phyloP scores from a whole-genome alignment of 352 stramenopile species.

The Pythium phragmiticola region DNA sequence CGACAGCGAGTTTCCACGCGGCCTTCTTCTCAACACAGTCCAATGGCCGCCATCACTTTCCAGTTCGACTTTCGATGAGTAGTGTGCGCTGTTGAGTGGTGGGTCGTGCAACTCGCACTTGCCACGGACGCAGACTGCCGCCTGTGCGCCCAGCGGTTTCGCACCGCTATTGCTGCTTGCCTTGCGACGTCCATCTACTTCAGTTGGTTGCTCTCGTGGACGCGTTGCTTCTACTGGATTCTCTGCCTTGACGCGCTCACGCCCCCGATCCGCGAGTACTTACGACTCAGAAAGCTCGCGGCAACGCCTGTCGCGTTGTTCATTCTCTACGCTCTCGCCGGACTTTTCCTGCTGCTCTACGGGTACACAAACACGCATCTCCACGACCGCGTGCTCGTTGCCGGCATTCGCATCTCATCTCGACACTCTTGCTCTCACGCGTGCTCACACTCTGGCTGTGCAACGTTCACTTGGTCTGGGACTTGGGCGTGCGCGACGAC shows the following conservation, averaged over 20 bases:
- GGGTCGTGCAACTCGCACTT: constrained; percentile 27
- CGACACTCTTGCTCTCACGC: constrained; percentile 25
- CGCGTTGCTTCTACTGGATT: constrained; percentile 50
- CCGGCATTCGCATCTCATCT: constrained; percentile 8
- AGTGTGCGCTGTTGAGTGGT: constrained; percentile 30
- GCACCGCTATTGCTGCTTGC: background rate
- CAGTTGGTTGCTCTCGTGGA: constrained; percentile 32
- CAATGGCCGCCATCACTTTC: constrained; percentile 29
- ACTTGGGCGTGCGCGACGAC: constrained; percentile 31
- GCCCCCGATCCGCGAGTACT: constrained; percentile 25
- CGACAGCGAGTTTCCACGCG: constrained; percentile 30
- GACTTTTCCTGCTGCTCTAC: constrained; percentile 29
- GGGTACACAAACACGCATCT: constrained; percentile 25
- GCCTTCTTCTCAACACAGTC: constrained; percentile 27
- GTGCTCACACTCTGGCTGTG: constrained; percentile 32
- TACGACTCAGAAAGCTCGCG: constrained; percentile 30
- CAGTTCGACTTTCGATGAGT: constrained; percentile 17
- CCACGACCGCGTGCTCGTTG: constrained; percentile 11
- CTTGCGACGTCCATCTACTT: constrained; percentile 7
- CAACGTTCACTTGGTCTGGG: constrained; percentile 30
- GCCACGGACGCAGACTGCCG: constrained; percentile 26
- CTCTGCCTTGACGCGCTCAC: constrained; percentile 49
- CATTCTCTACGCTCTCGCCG: constrained; percentile 25
- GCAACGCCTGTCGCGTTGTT: constrained; percentile 23
- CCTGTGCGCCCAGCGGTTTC: constrained; percentile 14